These are phyloP conservation scores for Emericellopsis cladophorae DNA, from an alignment of 2,329 filamentous ascomycete genomes.

Conservation along the genomic window DNA sequence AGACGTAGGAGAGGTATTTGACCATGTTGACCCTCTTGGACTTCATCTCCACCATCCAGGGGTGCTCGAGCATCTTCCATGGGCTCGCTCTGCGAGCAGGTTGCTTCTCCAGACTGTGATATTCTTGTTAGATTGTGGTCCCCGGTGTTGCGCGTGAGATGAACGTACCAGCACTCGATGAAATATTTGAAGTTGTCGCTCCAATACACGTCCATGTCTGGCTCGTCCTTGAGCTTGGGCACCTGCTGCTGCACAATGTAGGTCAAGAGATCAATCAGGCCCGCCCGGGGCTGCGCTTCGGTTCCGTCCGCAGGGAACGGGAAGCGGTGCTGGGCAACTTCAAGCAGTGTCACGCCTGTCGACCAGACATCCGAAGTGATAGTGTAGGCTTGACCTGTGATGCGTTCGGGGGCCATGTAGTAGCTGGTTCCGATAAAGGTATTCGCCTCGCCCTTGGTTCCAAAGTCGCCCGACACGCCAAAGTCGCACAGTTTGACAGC, in stretches of 20 bases:
- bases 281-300: constrained; percentile 86
- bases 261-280: constrained; percentile 86
- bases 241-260: constrained; percentile 96
- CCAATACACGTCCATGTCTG: constrained; percentile 81
- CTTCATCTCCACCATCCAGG: constrained; percentile 97
- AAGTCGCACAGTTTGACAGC: constrained; percentile 98
- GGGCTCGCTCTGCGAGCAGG: constrained; percentile 76
- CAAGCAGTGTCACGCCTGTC: constrained; percentile 88
- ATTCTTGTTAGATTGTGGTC: neutral
- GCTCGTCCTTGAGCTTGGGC: constrained; percentile 91
- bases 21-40: constrained; percentile 95
- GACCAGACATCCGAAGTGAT: constrained; percentile 99
- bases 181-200: constrained; percentile 98
- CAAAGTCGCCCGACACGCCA: constrained; percentile 93
- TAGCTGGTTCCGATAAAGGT: constrained; percentile 98
- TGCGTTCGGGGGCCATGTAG: constrained; percentile 98
- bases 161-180: constrained; percentile 91
- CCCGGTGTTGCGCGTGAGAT: neutral
- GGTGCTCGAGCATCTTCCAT: constrained; percentile 98
- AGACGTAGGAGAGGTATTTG: constrained; percentile 85
- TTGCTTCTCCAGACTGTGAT: constrained; percentile 78
- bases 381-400: constrained; percentile 94
- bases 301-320: constrained; percentile 95
- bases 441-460: constrained; percentile 95
- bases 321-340: constrained; percentile 98